phyloP scores from a whole-genome alignment of 148 eudicot species.

The Fagopyrum homotropicum region DNA sequence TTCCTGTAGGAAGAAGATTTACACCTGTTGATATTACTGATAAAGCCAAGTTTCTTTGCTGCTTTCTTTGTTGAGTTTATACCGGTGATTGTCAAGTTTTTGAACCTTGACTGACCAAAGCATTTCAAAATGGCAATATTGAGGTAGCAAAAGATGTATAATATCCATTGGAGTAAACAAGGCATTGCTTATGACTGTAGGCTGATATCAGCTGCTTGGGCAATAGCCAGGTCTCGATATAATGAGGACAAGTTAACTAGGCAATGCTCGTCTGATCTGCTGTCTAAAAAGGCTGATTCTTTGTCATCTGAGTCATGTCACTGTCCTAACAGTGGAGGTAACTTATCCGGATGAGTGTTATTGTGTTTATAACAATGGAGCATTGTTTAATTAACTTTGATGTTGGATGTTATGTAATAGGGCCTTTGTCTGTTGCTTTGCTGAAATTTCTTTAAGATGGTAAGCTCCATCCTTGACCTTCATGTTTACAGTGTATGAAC shows the following conservation, averaged over 20 bases:
- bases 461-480: conserved; percentile 5
- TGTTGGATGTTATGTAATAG: conserved; percentile 20
- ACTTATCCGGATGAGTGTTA: background rate
- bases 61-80: background rate
- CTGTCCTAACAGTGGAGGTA: conserved; percentile 69
- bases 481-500: background rate
- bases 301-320: conserved; percentile 52
- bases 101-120: background rate
- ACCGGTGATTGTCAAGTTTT: background rate
- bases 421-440: conserved; percentile 43
- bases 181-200: conserved; percentile 25
- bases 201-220: conserved; percentile 69
- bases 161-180: background rate
- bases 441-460: conserved; percentile 51
- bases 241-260: conserved; percentile 51
- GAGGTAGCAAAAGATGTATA: background rate
- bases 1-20: conserved; percentile 64
- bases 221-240: conserved; percentile 59
- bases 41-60: conserved; percentile 41
- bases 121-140: background rate
- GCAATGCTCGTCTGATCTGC: conserved; percentile 44
- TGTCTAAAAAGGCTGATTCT: conserved; percentile 28
- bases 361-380: background rate
- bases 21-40: conserved; percentile 43
- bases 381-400: background rate